Evolutionary conservation across 73 alveolate species (phyloP), one percentile per base, ranked within the genome.

Genomic region (Tetrahymena borealis): DNA sequence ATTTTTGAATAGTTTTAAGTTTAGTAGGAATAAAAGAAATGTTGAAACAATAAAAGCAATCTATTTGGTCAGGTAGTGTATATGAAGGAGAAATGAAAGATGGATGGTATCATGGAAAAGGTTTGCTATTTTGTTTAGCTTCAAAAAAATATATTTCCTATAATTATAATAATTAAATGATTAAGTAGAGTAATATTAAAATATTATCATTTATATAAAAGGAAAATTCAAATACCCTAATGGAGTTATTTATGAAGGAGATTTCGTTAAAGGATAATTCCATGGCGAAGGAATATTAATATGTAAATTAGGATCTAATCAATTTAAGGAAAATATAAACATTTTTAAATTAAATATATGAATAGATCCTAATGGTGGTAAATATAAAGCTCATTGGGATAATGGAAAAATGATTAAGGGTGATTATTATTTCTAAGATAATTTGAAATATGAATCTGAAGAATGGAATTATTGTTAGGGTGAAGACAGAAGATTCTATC

Each of bases 191-290:
- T n/a, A n/a, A n/a, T n/a, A n/a, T n/a, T 60, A 60, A 60, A 18
- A 24, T 60, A 13, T 18, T 60, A 15, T 60, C 28, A 60, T 28
- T n/a, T 7, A n/a, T 20, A 35, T 3, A n/a, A 60, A 24, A 60
- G 98, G 99, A 40, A 94, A 96, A 78, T 98, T 96, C 96, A 94
- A 95, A 42, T 98, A 91, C 94, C 98, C 98, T 38, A 97, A 96
- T 92, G 99, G 99, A 16, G 98, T 97, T 32, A 94, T 98, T 94
- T 98, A 98, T 77, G 99, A 98, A 40, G 99, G 99, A n/a, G 96
- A 97, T 91, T 98, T 98, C 92, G 98, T 96, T 90, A 97, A 98
- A 93, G 99, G 99, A 40, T 97, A 98, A 92, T 98, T 98, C 96
- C 99, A 97, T 95, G 99, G 99, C 18, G 98, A 97, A 8, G 99